phyloP scores from a whole-genome alignment of 2,329 filamentous ascomycete genomes.

The Xylaria sp. region DNA sequence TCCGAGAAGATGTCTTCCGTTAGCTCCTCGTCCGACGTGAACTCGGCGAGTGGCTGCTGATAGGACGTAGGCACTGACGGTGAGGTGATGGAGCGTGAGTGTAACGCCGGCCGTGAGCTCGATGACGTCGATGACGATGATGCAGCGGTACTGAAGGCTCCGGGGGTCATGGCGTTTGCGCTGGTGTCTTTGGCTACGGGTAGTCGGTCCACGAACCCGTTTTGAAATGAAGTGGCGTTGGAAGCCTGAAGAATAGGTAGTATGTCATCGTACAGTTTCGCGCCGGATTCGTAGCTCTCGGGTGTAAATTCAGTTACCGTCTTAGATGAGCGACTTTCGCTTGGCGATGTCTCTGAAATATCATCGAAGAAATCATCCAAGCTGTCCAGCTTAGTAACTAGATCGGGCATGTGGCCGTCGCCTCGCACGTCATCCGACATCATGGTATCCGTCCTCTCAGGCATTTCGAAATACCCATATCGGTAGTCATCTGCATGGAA shows the following conservation, averaged over 20 bases:
- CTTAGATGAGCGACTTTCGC: slow-evolving; percentile 69
- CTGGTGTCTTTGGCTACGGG: slow-evolving; percentile 70
- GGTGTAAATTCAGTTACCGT: slow-evolving; percentile 73
- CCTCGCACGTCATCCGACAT: slow-evolving; percentile 82
- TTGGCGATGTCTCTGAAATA: slow-evolving; percentile 67
- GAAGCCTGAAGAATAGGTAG: slow-evolving; percentile 88
- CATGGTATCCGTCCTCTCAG: slow-evolving; percentile 87
- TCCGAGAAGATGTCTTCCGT: slow-evolving; percentile 82
- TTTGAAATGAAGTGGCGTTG: slow-evolving; percentile 85
- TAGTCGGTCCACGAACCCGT: slow-evolving; percentile 82
- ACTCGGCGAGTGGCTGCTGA: slow-evolving; percentile 66
- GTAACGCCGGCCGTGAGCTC: slow-evolving; percentile 71
- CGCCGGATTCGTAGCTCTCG: slow-evolving; percentile 76
- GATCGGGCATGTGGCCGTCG: slow-evolving; percentile 80
- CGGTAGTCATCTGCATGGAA: slow-evolving; percentile 92
- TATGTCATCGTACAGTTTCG: slow-evolving; percentile 91
- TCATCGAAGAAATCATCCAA: slow-evolving; percentile 86
- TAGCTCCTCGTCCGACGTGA: slow-evolving; percentile 80
- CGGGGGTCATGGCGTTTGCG: slow-evolving; percentile 70
- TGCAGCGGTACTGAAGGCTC: slow-evolving; percentile 60
- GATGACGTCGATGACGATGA: slow-evolving; percentile 41
- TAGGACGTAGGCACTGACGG: slow-evolving; percentile 67
- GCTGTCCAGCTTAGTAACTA: slow-evolving; percentile 82
- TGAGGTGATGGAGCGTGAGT: slow-evolving; percentile 85
- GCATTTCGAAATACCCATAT: slow-evolving; percentile 78